Percentiles rank a stretch among this genome's conserved stretches.
phyloP scores from a whole-genome alignment of 1,284 basidiomycete genomes.

The Ceratobasidium sp. region DNA sequence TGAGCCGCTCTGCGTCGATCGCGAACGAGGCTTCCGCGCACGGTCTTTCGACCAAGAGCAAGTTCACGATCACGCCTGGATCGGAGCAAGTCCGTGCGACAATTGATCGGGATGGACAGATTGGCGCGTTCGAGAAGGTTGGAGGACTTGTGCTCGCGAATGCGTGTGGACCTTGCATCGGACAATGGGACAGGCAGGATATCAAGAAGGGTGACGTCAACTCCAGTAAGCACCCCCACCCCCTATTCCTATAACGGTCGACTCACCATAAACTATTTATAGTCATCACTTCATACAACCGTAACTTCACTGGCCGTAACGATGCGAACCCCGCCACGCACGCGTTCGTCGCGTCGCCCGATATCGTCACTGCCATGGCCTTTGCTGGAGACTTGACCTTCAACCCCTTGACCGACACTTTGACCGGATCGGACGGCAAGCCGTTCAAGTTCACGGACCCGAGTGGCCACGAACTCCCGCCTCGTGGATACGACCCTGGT shows the following conservation, averaged over 20 bases:
- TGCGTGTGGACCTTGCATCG: conserved; percentile 99
- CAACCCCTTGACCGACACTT: conserved; percentile 90
- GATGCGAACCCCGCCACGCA: conserved; percentile 96
- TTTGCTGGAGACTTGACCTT: conserved; percentile 96
- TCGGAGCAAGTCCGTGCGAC: conserved; percentile 98
- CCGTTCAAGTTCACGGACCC: conserved; percentile 92
- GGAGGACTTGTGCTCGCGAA: conserved; percentile 96
- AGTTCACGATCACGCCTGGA: conserved; percentile 97
- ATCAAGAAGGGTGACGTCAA: conserved; percentile 93
- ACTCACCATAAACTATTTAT: conserved; percentile 7
- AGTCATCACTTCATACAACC: conserved; percentile 99
- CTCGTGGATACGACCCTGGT: conserved; percentile 84
- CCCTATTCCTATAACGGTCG: conserved; percentile 1
- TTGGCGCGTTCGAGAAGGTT: conserved; percentile 83
- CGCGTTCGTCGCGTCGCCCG: conserved; percentile 99
- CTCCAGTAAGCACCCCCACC: conserved; percentile 74
- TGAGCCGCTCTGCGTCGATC: conserved; percentile 96
- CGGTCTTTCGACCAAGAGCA: neutral
- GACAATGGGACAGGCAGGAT: conserved; percentile 98
- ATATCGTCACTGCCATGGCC: conserved; percentile 96
- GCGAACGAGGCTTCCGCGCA: conserved; percentile 79
- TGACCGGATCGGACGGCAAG: conserved; percentile 80
- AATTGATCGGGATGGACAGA: conserved; percentile 94
- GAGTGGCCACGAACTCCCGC: conserved; percentile 85
- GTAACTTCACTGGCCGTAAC: conserved; percentile 98